phyloP scores from a whole-genome alignment of 306 rosid species.

The Prunus dulcis region DNA sequence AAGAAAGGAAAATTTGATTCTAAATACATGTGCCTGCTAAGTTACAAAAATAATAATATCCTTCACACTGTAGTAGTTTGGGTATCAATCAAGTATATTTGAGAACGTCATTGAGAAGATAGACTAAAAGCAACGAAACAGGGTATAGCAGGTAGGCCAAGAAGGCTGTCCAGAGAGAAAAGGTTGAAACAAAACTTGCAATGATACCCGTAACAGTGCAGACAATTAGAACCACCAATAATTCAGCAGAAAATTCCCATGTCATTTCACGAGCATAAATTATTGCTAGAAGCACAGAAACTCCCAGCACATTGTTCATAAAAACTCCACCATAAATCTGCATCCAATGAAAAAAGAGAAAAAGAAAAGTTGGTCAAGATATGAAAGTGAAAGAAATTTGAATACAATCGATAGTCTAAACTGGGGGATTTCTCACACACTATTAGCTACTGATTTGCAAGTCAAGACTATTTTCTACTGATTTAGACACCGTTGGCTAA shows the following conservation, averaged over 20 bases:
- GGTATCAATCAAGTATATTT: constrained; percentile 5
- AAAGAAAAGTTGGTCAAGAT: neutral
- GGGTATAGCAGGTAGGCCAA: constrained; percentile 47
- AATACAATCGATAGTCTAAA: too few relatives aligned
- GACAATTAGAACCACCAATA: constrained; percentile 50
- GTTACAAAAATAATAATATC: neutral
- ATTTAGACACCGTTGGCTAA: neutral
- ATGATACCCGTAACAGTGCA: constrained; percentile 45
- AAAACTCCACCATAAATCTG: constrained; percentile 71
- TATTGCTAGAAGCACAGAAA: constrained; percentile 48
- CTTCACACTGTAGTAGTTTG: neutral
- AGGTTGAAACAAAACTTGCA: constrained; percentile 34
- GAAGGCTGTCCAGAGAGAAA: constrained; percentile 55
- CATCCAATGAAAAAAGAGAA: constrained; percentile 5
- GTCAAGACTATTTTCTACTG: too few relatives aligned
- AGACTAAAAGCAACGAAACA: constrained; percentile 41
- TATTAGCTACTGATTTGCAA: too few relatives aligned
- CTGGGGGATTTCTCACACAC: too few relatives aligned
- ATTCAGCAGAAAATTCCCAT: constrained; percentile 67
- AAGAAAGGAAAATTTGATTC: neutral
- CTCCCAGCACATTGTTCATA: constrained; percentile 65
- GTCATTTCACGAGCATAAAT: constrained; percentile 46
- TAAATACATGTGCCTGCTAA: neutral
- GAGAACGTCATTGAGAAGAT: constrained; percentile 39
- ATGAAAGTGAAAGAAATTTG: neutral